A percentile compares a stretch with the other conserved stretches of the same genome.
phyloP scores from a whole-genome alignment of 2,329 filamentous ascomycete genomes.

The Trichoderma afroharzianum region DNA sequence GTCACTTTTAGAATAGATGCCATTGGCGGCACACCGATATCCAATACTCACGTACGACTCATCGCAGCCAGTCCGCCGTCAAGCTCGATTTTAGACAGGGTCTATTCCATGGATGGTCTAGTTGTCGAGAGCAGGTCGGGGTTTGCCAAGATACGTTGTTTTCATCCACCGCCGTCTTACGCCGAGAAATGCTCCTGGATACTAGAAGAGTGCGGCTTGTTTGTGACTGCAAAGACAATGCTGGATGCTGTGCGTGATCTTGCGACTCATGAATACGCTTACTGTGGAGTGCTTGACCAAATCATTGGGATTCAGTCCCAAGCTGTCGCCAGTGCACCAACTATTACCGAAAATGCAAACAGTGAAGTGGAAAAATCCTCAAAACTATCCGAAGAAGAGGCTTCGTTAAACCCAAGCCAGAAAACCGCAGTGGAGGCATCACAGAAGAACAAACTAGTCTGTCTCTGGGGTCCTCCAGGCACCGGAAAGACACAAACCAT shows the following conservation, averaged over 20 bases:
- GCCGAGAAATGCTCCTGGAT: slow-evolving; percentile 36
- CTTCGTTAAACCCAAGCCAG: slow-evolving; percentile 21
- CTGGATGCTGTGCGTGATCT: slow-evolving; percentile 36
- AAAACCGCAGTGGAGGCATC: slow-evolving; percentile 21
- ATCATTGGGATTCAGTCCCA: slow-evolving; percentile 10
- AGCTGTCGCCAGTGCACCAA: background rate
- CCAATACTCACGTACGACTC: slow-evolving; percentile 35
- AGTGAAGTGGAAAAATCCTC: background rate
- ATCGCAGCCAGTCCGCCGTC: slow-evolving; percentile 30
- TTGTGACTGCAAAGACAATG: slow-evolving; percentile 39
- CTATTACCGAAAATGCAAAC: background rate
- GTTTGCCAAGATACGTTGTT: slow-evolving; percentile 32
- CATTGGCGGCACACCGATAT: slow-evolving; percentile 21
- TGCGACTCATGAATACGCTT: slow-evolving; percentile 27
- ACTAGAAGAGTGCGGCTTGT: slow-evolving; percentile 37
- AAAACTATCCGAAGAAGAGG: background rate
- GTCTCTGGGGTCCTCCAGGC: slow-evolving; percentile 43
- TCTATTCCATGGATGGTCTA: slow-evolving; percentile 37
- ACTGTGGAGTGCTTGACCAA: slow-evolving; percentile 31
- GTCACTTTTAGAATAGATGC: slow-evolving; percentile 23
- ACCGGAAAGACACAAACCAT: slow-evolving; percentile 44
- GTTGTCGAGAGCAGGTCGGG: slow-evolving; percentile 30
- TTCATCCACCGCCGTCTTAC: slow-evolving; percentile 37
- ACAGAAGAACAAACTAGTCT: slow-evolving; percentile 32
- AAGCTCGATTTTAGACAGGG: slow-evolving; percentile 28